Percentiles rank a stretch among this genome's conserved stretches.
Evolutionary conservation across 2,329 filamentous ascomycete genomes (phyloP).

Genomic region (Kalaharituber pfeilii): DNA sequence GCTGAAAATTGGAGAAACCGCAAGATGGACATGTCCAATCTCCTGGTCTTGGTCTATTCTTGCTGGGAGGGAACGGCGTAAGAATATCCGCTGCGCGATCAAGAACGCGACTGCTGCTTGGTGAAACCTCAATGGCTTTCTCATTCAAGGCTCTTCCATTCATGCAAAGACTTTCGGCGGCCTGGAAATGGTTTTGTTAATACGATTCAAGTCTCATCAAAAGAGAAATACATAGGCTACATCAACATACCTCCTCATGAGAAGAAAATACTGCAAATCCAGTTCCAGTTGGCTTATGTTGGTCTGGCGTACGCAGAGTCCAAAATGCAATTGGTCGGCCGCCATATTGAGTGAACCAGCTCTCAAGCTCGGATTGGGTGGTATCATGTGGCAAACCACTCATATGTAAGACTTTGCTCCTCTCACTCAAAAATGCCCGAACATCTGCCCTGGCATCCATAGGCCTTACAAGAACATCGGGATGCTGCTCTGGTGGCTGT

Average conservation of each 20-base stretch:
- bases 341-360: constrained; percentile 98
- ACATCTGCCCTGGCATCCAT: constrained; percentile 97
- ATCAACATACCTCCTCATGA: constrained; percentile 77
- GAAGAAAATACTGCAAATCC: constrained; percentile 98
- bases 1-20: constrained; percentile 98
- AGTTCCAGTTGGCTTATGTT: constrained; percentile 97
- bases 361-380: constrained; percentile 94
- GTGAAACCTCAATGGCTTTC: constrained; percentile 96
- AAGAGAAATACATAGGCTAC: not conserved
- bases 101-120: constrained; percentile 88
- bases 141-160: constrained; percentile 95
- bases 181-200: constrained; percentile 36
- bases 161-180: constrained; percentile 96
- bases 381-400: constrained; percentile 94
- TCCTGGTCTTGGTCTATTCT: constrained; percentile 90
- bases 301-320: constrained; percentile 92
- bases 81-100: constrained; percentile 91
- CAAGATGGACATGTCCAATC: constrained; percentile 99
- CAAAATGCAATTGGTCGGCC: constrained; percentile 97
- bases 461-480: constrained; percentile 81
- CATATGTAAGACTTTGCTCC: constrained; percentile 96
- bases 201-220: not conserved
- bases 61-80: constrained; percentile 92
- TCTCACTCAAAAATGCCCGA: constrained; percentile 82
- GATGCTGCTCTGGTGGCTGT: constrained; percentile 80